Conservation (phyloP, 2,329 filamentous ascomycete species). For the Curvularia verruculosa region DNA sequence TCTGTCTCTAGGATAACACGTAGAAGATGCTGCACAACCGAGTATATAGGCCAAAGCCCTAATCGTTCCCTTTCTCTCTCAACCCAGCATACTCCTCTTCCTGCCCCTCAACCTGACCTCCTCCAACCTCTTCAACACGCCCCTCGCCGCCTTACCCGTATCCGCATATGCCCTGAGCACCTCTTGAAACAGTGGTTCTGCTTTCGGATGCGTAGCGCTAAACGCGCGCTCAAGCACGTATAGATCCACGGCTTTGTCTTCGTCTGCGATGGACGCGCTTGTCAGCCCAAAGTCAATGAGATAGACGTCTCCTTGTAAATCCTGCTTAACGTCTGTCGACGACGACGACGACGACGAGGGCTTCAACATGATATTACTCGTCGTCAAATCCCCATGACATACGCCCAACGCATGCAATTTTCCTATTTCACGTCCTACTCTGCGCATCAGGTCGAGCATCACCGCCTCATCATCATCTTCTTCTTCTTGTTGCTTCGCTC, state of each 20-base stretch:
- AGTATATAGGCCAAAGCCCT: no score
- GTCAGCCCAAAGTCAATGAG: slow-evolving; percentile 96
- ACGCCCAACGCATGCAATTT: slow-evolving; percentile 82
- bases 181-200: slow-evolving; percentile 75
- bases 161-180: slow-evolving; percentile 76
- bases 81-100: slow-evolving; percentile 97
- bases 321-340: background rate
- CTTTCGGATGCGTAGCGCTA: slow-evolving; percentile 88
- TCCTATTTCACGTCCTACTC: slow-evolving; percentile 74
- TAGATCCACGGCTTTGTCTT: slow-evolving; percentile 93
- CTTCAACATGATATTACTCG: slow-evolving; percentile 89
- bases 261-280: slow-evolving; percentile 78
- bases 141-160: slow-evolving; percentile 73
- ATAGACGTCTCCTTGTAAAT: slow-evolving; percentile 71
- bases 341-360: background rate
- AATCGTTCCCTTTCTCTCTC: no score
- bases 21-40: no score
- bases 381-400: slow-evolving; percentile 94
- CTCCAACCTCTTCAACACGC: slow-evolving; percentile 81
- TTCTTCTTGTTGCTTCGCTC: slow-evolving; percentile 32
- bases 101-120: slow-evolving; percentile 92
- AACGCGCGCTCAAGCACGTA: slow-evolving; percentile 96
- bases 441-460: slow-evolving; percentile 64
- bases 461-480: slow-evolving; percentile 33
- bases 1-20: no score